Percentiles rank a stretch among this genome's conserved stretches.
These are phyloP conservation scores for Globisporangium spinosum DNA, from an alignment of 352 stramenopile species.

Conservation along the genomic window DNA sequence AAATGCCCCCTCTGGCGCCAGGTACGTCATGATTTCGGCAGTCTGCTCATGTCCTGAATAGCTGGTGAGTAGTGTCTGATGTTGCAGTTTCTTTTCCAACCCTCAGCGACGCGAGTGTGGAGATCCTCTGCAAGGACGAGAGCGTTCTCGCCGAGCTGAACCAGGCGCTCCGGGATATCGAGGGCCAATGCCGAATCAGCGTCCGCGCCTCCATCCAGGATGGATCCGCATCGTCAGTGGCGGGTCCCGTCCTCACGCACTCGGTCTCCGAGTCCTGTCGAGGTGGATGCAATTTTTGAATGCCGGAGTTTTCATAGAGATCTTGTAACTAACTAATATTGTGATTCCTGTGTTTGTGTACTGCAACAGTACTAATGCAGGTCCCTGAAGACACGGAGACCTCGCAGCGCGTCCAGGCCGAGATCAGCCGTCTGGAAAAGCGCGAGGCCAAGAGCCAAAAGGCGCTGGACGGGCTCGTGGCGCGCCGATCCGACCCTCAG, in stretches of 20 bases:
- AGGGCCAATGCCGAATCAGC: conserved; percentile 40
- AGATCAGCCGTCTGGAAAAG: conserved; percentile 68
- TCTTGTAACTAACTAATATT: background rate
- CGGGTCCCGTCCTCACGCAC: conserved; percentile 37
- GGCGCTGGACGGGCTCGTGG: conserved; percentile 38
- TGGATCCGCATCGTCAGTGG: background rate
- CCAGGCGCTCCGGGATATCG: conserved; percentile 35
- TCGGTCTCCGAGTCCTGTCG: conserved; percentile 51
- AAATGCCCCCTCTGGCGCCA: conserved; percentile 27
- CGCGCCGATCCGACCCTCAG: conserved; percentile 38
- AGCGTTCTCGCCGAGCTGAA: conserved; percentile 30
- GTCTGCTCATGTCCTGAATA: background rate
- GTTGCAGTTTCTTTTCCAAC: background rate
- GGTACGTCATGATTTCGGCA: conserved; percentile 15
- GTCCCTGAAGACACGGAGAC: conserved; percentile 69
- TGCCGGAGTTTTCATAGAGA: background rate
- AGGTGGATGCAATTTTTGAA: conserved; percentile 24
- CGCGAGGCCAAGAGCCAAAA: conserved; percentile 50
- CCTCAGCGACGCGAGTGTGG: conserved; percentile 16
- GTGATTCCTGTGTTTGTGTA: conserved; percentile 9
- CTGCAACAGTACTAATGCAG: conserved; percentile 47
- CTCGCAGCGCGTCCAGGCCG: conserved; percentile 48
- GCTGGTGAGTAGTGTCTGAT: background rate
- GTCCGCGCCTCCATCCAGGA: conserved; percentile 22
- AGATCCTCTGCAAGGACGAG: conserved; percentile 34